Percentiles rank a stretch among this genome's conserved stretches.
Evolutionary conservation across 495 filamentous ascomycete species (phyloP).

Genomic region (Podospora sp.): DNA sequence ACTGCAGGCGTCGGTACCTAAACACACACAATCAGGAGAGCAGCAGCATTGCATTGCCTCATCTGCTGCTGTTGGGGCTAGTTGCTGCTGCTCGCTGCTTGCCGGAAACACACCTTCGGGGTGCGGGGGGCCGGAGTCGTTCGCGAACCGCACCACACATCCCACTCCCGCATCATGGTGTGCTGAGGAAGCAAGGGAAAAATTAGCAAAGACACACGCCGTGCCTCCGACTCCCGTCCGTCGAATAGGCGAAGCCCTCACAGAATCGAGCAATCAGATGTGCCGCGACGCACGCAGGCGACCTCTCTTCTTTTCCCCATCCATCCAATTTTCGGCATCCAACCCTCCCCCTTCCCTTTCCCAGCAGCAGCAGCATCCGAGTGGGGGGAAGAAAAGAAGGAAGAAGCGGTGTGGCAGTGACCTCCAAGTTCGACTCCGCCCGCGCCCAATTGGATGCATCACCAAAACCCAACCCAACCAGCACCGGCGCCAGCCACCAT

Average conservation of each 20-base stretch:
- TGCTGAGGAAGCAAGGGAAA: no score
- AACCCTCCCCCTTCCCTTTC: neutral
- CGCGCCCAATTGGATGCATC: conserved; percentile 2
- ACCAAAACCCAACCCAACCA: neutral
- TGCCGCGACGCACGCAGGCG: neutral
- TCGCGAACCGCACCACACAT: no score
- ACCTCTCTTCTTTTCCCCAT: neutral
- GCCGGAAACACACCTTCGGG: no score
- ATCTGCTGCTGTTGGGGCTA: no score
- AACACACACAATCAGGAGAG: neutral
- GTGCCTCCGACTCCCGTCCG: neutral
- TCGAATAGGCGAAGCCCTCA: neutral
- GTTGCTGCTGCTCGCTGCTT: no score
- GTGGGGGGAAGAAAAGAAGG: neutral
- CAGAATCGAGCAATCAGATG: neutral
- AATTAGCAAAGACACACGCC: neutral
- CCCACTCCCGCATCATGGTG: no score
- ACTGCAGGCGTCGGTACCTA: neutral
- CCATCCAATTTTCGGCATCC: neutral
- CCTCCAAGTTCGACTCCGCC: neutral
- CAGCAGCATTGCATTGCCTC: no score
- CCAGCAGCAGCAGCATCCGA: neutral
- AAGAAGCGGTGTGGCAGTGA: conserved; percentile 15
- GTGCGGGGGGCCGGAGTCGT: no score
- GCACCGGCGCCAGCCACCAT: neutral